Evolutionary conservation across 2,329 filamentous ascomycete genomes (phyloP).

Genomic region (Xylaria sp.): DNA sequence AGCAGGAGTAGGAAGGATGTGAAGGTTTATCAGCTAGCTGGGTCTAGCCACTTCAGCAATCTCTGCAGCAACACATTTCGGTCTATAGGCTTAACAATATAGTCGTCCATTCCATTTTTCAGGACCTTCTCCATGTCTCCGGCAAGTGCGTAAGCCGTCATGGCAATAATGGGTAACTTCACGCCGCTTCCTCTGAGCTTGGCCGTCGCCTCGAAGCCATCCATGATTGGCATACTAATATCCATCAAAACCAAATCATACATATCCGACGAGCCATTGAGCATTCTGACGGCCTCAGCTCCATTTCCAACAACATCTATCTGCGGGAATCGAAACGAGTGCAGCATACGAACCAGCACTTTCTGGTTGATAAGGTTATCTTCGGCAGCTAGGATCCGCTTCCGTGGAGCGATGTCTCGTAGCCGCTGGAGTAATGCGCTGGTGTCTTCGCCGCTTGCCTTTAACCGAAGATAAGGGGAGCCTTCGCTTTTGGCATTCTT

Average conservation of each 20-base stretch:
- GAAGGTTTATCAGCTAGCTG: background rate
- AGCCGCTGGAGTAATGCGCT: slow-evolving; percentile 3
- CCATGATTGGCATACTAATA: slow-evolving; percentile 29
- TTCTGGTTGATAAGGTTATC: slow-evolving; percentile 30
- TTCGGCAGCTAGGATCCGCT: slow-evolving; percentile 22
- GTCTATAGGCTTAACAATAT: slow-evolving; percentile 23
- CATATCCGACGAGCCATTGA: background rate
- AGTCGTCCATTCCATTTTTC: slow-evolving; percentile 23
- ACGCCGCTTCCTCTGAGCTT: slow-evolving; percentile 18
- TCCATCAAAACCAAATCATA: slow-evolving; percentile 29
- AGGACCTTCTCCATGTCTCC: slow-evolving; percentile 26
- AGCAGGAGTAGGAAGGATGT: background rate
- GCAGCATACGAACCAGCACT: slow-evolving; percentile 23
- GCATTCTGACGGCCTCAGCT: slow-evolving; percentile 20
- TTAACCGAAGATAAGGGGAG: background rate
- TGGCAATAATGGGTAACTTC: slow-evolving; percentile 22
- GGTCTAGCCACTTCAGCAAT: slow-evolving; percentile 21
- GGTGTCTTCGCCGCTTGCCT: background rate
- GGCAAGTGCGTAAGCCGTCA: slow-evolving; percentile 26
- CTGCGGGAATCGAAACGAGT: slow-evolving; percentile 16
- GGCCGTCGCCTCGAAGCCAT: slow-evolving; percentile 26
- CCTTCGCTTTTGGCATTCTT: background rate
- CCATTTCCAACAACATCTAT: slow-evolving; percentile 24
- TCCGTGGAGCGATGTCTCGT: slow-evolving; percentile 8
- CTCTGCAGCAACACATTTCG: slow-evolving; percentile 17